Evolutionary conservation across 1,284 basidiomycete species (phyloP).

Genomic region (Vanrija sp.): DNA sequence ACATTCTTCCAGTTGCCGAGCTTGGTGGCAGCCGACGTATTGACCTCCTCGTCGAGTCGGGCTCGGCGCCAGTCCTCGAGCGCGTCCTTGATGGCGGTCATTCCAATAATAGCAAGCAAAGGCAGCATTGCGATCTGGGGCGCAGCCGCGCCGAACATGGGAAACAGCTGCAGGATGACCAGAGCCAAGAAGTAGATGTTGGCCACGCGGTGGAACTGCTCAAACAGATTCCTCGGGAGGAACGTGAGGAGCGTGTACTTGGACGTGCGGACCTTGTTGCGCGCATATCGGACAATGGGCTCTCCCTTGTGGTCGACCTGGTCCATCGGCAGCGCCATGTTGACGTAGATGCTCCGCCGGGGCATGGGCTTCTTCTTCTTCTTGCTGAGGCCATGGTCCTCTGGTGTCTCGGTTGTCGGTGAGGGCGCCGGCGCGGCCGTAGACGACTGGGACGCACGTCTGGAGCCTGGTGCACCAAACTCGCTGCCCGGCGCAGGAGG

Average conservation of each 20-base stretch:
- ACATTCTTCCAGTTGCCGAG: constrained; percentile 85
- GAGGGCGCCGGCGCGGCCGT: no score
- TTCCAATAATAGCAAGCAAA: constrained; percentile 76
- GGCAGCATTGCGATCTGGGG: constrained; percentile 82
- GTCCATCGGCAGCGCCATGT: constrained; percentile 47
- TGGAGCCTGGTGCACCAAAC: no score
- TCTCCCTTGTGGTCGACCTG: constrained; percentile 58
- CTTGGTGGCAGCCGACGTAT: constrained; percentile 46
- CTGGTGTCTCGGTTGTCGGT: neutral
- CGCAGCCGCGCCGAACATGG: constrained; percentile 83
- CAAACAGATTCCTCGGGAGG: constrained; percentile 86
- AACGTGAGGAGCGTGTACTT: constrained; percentile 92
- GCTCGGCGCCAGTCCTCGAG: constrained; percentile 91
- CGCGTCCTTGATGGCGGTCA: constrained; percentile 92
- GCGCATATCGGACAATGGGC: constrained; percentile 68
- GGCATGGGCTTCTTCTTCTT: constrained; percentile 17
- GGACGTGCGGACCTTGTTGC: constrained; percentile 93
- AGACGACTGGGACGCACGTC: no score
- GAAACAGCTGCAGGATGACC: constrained; percentile 82
- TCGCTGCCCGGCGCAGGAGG: no score
- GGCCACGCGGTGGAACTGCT: constrained; percentile 85
- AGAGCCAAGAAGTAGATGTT: constrained; percentile 88
- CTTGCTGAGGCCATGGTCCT: constrained; percentile 6
- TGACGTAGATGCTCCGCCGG: constrained; percentile 76
- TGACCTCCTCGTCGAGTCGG: constrained; percentile 70